These are phyloP conservation scores for Leishmania tarentolae DNA, from an alignment of 208 protist genomes.

Conservation along the genomic window DNA sequence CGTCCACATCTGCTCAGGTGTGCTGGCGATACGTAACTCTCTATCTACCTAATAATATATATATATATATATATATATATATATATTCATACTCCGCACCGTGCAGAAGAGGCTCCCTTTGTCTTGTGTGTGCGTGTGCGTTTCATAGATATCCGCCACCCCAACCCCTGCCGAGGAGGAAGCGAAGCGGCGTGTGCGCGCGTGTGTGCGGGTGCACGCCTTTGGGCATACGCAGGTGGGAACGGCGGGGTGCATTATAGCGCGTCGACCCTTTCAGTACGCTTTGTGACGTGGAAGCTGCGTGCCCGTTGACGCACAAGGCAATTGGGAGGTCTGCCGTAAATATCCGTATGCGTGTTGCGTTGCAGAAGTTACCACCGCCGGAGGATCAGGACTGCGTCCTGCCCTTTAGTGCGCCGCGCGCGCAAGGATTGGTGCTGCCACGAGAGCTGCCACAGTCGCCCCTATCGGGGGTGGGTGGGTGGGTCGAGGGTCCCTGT, in stretches of 20 bases:
- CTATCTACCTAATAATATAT: slow-evolving; percentile 1
- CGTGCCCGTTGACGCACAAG: not conserved
- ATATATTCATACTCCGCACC: not conserved
- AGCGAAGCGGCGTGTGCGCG: not conserved
- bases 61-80: slow-evolving; percentile 3
- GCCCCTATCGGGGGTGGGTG: too few species aligned
- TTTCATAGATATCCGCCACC: not conserved
- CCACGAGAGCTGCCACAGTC: not conserved
- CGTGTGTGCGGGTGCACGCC: not conserved
- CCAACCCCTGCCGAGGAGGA: not conserved
- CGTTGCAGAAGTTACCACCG: not conserved
- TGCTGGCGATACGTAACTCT: slow-evolving; percentile 3
- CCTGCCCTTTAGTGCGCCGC: not conserved
- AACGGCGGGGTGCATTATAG: not conserved
- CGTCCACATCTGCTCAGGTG: slow-evolving; percentile 11
- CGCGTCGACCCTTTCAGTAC: not conserved
- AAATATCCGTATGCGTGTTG: not conserved
- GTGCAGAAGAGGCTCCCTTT: slow-evolving; percentile 3
- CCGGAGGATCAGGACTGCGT: not conserved
- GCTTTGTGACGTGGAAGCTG: not conserved
- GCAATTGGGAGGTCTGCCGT: not conserved
- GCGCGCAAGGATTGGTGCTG: not conserved
- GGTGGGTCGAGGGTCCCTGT: too few species aligned
- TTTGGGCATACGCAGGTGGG: not conserved
- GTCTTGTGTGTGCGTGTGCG: not conserved